Percentiles rank a stretch among this genome's conserved stretches.
Conservation (phyloP, 805 yeast species). For the Schizosaccharomyces lindneri region DNA sequence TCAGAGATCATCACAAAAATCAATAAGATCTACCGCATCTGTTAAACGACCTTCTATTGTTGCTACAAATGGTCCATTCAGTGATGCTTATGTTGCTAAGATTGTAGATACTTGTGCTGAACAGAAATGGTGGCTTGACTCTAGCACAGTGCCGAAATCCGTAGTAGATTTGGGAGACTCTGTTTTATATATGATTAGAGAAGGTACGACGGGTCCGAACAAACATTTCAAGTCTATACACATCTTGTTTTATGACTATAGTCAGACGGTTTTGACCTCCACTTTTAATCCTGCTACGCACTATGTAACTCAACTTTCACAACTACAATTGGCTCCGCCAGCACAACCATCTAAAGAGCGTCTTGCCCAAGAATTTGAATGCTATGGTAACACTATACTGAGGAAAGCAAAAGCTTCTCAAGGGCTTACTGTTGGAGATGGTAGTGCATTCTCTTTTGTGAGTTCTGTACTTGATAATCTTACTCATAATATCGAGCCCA, state of each 20-base stretch:
- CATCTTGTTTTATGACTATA: constrained; percentile 44
- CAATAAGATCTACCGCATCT: neutral
- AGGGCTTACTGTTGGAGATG: constrained; percentile 10
- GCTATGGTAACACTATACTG: constrained; percentile 28
- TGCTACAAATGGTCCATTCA: neutral
- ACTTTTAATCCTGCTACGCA: constrained; percentile 30
- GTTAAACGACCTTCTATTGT: neutral
- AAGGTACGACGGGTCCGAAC: neutral
- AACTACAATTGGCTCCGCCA: constrained; percentile 21
- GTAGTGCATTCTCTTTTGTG: constrained; percentile 17
- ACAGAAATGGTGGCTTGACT: neutral
- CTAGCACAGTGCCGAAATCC: neutral
- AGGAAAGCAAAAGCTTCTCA: constrained; percentile 19
- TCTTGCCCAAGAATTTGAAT: constrained; percentile 24
- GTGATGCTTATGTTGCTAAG: neutral
- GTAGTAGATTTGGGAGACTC: neutral
- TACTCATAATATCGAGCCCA: constrained; percentile 25
- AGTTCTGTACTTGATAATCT: constrained; percentile 13
- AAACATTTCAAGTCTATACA: constrained; percentile 17
- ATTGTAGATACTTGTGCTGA: neutral
- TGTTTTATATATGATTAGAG: neutral
- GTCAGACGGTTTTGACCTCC: constrained; percentile 37
- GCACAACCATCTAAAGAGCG: constrained; percentile 19
- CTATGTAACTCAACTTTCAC: constrained; percentile 19
- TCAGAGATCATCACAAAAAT: neutral